phyloP scores from a whole-genome alignment of 2,329 filamentous ascomycete genomes.

The Diplodia sapinea region DNA sequence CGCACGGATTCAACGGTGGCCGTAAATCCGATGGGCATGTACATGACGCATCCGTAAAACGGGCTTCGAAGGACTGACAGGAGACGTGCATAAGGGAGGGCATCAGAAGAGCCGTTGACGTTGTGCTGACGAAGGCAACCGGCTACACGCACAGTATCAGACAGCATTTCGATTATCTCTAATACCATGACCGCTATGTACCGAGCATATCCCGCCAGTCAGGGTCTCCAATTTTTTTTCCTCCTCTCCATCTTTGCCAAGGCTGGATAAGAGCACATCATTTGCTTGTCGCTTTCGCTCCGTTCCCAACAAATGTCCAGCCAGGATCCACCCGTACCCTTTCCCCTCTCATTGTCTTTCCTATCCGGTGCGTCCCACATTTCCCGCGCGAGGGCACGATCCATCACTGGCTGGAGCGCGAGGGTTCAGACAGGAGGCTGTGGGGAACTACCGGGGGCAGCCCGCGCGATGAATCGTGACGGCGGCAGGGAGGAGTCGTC shows the following conservation, averaged over 20 bases:
- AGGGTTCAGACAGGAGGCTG: background rate
- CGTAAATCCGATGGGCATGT: background rate
- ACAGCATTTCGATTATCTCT: constrained; percentile 8
- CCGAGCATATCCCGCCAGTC: constrained; percentile 8
- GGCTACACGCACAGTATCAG: constrained; percentile 8
- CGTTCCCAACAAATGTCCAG: constrained; percentile 16
- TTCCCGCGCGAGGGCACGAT: background rate
- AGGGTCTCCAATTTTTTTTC: background rate
- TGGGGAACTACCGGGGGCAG: background rate
- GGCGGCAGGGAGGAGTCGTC: background rate
- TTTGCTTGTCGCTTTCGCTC: background rate
- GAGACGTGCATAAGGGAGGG: background rate
- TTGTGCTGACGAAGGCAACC: background rate
- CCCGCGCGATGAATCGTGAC: background rate
- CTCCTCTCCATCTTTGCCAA: background rate
- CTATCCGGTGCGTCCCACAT: background rate
- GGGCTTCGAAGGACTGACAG: background rate
- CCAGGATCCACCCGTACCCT: background rate
- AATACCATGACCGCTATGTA: background rate
- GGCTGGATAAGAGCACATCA: background rate
- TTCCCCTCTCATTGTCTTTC: background rate
- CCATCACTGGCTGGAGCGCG: constrained; percentile 6
- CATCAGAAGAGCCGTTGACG: background rate
- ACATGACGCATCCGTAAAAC: too few species aligned
- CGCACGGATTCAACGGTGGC: background rate